Conservation (phyloP, 2,329 filamentous ascomycete genomes). For the Fusarium sp. region DNA sequence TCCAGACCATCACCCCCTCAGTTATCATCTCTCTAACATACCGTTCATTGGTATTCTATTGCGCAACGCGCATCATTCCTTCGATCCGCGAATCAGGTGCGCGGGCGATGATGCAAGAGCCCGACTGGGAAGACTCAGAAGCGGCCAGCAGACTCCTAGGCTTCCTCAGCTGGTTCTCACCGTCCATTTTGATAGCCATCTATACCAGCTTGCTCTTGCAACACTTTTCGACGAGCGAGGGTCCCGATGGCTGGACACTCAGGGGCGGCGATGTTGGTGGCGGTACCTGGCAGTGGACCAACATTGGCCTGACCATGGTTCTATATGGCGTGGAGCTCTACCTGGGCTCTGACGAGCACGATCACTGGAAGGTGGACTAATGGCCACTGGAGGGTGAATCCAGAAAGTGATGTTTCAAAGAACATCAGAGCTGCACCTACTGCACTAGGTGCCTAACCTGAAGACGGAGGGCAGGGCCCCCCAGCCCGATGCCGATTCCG, state of each 20-base stretch:
- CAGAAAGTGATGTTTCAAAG: neutral
- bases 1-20: slow-evolving; percentile 94
- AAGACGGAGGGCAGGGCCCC: slow-evolving; percentile 16
- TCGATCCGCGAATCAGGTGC: slow-evolving; percentile 90
- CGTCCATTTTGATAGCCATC: slow-evolving; percentile 92
- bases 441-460: slow-evolving; percentile 12
- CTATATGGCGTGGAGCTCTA: slow-evolving; percentile 93
- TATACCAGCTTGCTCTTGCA: slow-evolving; percentile 97
- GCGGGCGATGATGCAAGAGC: slow-evolving; percentile 84
- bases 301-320: slow-evolving; percentile 88
- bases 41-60: slow-evolving; percentile 94
- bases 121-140: slow-evolving; percentile 86
- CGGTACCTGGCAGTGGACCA: slow-evolving; percentile 94
- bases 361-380: slow-evolving; percentile 97
- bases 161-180: slow-evolving; percentile 92
- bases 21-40: slow-evolving; percentile 96
- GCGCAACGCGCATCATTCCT: slow-evolving; percentile 94
- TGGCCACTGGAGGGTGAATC: neutral
- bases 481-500: slow-evolving; percentile 7
- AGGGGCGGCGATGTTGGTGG: slow-evolving; percentile 84
- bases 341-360: slow-evolving; percentile 84
- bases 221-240: slow-evolving; percentile 86
- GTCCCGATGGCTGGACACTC: slow-evolving; percentile 83
- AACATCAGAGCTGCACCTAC: neutral
- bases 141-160: slow-evolving; percentile 83